These are phyloP conservation scores for Microsporum audouinii DNA, from an alignment of 2,329 filamentous ascomycete species.

Conservation along the genomic window DNA sequence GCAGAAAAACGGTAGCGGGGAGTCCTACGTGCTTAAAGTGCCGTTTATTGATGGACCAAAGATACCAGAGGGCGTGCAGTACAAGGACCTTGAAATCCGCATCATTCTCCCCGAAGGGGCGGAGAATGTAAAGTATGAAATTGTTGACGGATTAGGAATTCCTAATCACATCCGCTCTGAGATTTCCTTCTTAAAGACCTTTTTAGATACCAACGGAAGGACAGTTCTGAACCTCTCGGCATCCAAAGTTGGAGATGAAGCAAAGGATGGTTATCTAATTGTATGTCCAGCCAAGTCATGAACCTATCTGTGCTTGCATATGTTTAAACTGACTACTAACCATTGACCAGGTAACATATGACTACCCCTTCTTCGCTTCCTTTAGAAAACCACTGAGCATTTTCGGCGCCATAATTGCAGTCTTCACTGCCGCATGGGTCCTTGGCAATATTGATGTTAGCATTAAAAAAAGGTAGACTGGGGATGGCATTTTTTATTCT, in stretches of 20 bases:
- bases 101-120: constrained; percentile 87
- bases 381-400: constrained; percentile 81
- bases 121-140: constrained; percentile 49
- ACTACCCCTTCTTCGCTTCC: constrained; percentile 61
- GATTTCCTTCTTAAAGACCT: constrained; percentile 66
- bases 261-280: constrained; percentile 69
- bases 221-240: constrained; percentile 71
- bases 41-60: constrained; percentile 90
- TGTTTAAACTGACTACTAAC: background rate
- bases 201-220: constrained; percentile 84
- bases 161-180: constrained; percentile 40
- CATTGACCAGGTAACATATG: constrained; percentile 56
- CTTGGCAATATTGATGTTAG: constrained; percentile 70
- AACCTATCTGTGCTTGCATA: background rate
- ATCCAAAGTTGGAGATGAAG: constrained; percentile 80
- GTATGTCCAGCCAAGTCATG: constrained; percentile 28
- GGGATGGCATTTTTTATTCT: background rate
- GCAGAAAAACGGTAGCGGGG: constrained; percentile 44
- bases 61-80: constrained; percentile 73
- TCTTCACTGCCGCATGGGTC: constrained; percentile 65
- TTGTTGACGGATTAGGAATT: constrained; percentile 68
- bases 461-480: constrained; percentile 51
- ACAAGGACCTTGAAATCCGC: constrained; percentile 66
- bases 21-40: constrained; percentile 75
- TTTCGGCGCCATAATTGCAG: constrained; percentile 57